Percentiles rank a stretch among this genome's conserved stretches.
phyloP scores from a whole-genome alignment of 495 filamentous ascomycete species.

The Aspergillus saccharolyticus region DNA sequence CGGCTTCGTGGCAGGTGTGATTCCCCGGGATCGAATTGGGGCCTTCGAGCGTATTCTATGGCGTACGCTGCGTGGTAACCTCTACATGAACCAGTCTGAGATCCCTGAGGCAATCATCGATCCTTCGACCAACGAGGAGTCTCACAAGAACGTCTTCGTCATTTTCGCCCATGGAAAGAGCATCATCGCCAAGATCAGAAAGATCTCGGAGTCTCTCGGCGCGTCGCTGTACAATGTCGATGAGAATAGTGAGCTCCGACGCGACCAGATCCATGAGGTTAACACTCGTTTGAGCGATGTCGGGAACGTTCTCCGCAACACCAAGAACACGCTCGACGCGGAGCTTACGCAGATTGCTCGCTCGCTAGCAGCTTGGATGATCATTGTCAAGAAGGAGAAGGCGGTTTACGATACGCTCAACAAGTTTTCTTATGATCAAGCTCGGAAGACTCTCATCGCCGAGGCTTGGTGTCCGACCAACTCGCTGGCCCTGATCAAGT shows the following conservation, averaged over 20 bases:
- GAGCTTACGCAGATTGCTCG: conserved; percentile 90
- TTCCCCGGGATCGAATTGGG: conserved; percentile 84
- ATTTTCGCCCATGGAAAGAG: conserved; percentile 99
- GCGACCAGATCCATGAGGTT: conserved; percentile 95
- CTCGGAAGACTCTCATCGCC: conserved; percentile 91
- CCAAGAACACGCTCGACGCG: conserved; percentile 89
- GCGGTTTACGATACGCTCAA: conserved; percentile 96
- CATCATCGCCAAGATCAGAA: conserved; percentile 95
- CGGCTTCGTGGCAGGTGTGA: conserved; percentile 98
- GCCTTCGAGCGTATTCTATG: conserved; percentile 96
- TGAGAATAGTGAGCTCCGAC: conserved; percentile 87
- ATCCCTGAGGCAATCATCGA: conserved; percentile 94
- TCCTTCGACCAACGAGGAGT: conserved; percentile 80
- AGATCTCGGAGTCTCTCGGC: conserved; percentile 95
- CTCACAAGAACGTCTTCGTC: conserved; percentile 97
- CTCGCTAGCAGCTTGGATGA: conserved; percentile 89
- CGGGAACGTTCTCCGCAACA: conserved; percentile 85
- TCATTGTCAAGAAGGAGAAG: conserved; percentile 97
- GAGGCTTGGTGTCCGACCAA: conserved; percentile 97
- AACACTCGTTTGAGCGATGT: conserved; percentile 89
- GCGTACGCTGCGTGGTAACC: conserved; percentile 92
- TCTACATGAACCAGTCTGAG: conserved; percentile 99
- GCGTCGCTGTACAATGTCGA: conserved; percentile 95
- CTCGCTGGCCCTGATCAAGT: conserved; percentile 82
- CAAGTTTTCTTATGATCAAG: conserved; percentile 91